These are phyloP conservation scores for Falciphora oryzae DNA, from an alignment of 2,329 filamentous ascomycete species.

Conservation along the genomic window DNA sequence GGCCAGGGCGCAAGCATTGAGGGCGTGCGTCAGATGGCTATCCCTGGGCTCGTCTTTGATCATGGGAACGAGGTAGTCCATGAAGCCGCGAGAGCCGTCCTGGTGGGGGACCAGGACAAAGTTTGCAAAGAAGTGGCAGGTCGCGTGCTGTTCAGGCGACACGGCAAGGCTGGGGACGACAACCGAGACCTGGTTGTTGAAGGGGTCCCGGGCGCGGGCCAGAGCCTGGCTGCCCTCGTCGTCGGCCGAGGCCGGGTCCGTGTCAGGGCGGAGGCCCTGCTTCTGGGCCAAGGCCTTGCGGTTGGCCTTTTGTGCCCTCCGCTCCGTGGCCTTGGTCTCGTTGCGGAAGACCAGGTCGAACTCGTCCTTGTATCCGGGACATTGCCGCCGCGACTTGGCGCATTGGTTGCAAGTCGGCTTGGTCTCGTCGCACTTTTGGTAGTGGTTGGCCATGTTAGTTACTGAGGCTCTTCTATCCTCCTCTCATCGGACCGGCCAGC, in stretches of 20 bases:
- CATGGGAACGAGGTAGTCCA: slow-evolving; percentile 54
- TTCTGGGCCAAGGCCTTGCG: slow-evolving; percentile 36
- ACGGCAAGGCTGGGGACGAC: slow-evolving; percentile 35
- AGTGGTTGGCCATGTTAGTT: slow-evolving; percentile 13
- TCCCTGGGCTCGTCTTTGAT: slow-evolving; percentile 38
- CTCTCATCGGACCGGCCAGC: background rate
- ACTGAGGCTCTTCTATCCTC: background rate
- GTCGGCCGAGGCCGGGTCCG: background rate
- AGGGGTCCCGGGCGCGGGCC: background rate
- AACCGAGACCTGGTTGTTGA: slow-evolving; percentile 13
- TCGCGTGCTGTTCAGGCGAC: slow-evolving; percentile 48
- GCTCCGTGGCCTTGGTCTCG: slow-evolving; percentile 63
- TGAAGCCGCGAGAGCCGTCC: slow-evolving; percentile 46
- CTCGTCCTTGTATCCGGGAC: slow-evolving; percentile 64
- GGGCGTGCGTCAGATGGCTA: slow-evolving; percentile 48
- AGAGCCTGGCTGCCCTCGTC: background rate
- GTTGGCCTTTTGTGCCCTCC: slow-evolving; percentile 52
- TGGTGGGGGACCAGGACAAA: slow-evolving; percentile 50
- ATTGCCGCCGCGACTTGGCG: slow-evolving; percentile 55
- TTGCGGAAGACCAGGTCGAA: slow-evolving; percentile 69
- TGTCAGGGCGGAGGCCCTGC: slow-evolving; percentile 4
- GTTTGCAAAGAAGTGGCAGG: slow-evolving; percentile 56
- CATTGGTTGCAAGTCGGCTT: slow-evolving; percentile 63
- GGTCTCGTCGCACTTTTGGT: slow-evolving; percentile 56
- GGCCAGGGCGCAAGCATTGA: slow-evolving; percentile 54